phyloP scores from a whole-genome alignment of 768 basidiomycete species.

The Tulasnella sp. region DNA sequence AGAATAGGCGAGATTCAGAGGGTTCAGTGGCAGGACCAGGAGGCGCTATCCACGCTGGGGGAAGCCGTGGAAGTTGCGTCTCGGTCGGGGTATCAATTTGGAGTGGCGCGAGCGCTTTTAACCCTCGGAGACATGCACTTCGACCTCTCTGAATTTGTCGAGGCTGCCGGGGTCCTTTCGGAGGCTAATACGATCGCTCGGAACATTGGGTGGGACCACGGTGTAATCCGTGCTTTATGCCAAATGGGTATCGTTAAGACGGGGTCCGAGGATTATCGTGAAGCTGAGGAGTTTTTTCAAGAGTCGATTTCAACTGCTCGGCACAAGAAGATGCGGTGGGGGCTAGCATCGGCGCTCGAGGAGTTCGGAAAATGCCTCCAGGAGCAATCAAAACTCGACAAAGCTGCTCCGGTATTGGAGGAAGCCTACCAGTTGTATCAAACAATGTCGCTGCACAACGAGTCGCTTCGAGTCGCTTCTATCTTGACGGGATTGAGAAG shows the following conservation, averaged over 20 bases:
- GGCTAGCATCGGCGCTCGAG: neutral
- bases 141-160: neutral
- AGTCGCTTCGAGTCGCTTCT: no score
- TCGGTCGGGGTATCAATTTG: neutral
- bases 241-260: neutral
- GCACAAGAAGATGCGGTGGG: neutral
- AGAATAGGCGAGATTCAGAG: neutral
- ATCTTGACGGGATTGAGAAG: no score
- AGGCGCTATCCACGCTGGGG: neutral
- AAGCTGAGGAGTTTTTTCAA: neutral
- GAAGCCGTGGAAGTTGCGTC: neutral
- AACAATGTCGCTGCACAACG: no score
- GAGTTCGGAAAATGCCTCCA: neutral
- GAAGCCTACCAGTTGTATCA: neutral
- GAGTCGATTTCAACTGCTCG: neutral
- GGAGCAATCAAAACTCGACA: neutral
- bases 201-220: neutral
- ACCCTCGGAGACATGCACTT: neutral
- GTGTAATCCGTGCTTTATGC: neutral
- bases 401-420: neutral
- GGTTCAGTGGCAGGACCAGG: neutral
- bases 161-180: neutral
- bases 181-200: neutral
- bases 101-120: neutral
- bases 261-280: neutral